Base-by-base conservation (phyloP, 2,329 filamentous ascomycete genomes). In the Aspergillus carbonarius region DNA sequence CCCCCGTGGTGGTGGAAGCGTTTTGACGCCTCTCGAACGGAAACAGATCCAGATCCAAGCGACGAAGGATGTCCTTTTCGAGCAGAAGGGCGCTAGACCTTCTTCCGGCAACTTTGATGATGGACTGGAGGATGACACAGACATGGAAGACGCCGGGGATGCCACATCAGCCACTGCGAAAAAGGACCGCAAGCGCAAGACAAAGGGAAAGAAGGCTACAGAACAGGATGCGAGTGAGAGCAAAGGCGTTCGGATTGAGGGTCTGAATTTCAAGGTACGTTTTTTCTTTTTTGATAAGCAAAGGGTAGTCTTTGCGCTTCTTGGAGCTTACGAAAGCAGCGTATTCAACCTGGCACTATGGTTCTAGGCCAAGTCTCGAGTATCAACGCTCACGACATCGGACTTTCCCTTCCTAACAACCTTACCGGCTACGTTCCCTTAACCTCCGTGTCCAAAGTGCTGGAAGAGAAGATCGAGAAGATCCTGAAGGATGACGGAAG, bases 41-140 rank as follows among this genome's bases (percentile, higher is more conserved):
- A 97, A 96, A 79, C 92, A 98, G 76, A 98, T 99, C 63, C 89
- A 95, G 69, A 88, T 96, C 59, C 90, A 98, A 76, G 95, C 95
- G 47, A 95, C 90, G 71, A 88, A 89, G 68, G 95, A 99, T 80
- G 95, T 93, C 40, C 80, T 96, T 39, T 95, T 93, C 72, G 95
- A 98, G 76, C 88, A 96, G 68, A 84, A 88, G 66, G 85, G 85
- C 49, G 78, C 80, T 52, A 81, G 82, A 57, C 76, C 78, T 44
- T 71, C 76, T 27, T 81, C 83, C 61, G 80, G 65, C 59, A 63
- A 66, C 68, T 53, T 76, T 69, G 73, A 88, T 84, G 78, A 83
- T 77, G 74, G 85, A 84, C 77, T 83, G 77, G 74, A 85, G 78
- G 68, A 75, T 70, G 62, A 89, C 81, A 63, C 74, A 70, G 68